These are phyloP conservation scores for Ochromonas danica DNA, from an alignment of 108 stramenopile genomes.

Conservation along the genomic window DNA sequence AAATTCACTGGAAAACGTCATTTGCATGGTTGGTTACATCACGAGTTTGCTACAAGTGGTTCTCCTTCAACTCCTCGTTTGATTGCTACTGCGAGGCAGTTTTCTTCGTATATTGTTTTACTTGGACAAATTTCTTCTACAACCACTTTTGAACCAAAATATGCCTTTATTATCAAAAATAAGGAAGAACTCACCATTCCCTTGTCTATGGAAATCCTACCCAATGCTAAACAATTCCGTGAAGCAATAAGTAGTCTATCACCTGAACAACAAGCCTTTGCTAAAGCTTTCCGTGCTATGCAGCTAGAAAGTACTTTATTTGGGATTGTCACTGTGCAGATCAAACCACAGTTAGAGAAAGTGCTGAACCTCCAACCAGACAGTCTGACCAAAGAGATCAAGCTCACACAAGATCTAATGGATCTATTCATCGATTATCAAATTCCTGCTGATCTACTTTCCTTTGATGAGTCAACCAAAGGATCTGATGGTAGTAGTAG, in stretches of 20 bases:
- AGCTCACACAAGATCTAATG: conserved; percentile 76
- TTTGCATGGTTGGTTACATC: not conserved
- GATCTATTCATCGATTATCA: conserved; percentile 74
- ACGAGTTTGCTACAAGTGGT: not conserved
- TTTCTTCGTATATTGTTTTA: conserved; percentile 4
- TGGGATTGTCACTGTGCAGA: conserved; percentile 70
- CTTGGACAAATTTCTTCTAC: conserved; percentile 68
- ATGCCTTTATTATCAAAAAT: conserved; percentile 76
- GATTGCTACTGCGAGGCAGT: not conserved
- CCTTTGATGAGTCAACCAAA: conserved; percentile 52
- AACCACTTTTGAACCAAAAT: conserved; percentile 65
- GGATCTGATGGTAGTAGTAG: no score
- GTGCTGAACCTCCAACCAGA: conserved; percentile 64
- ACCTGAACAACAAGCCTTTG: conserved; percentile 77
- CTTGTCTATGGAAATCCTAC: conserved; percentile 67
- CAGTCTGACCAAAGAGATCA: conserved; percentile 75
- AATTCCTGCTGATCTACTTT: conserved; percentile 74
- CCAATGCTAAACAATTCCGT: conserved; percentile 77
- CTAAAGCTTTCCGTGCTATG: conserved; percentile 70
- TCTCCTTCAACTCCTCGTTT: not conserved
- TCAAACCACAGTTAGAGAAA: conserved; percentile 78
- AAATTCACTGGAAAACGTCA: not conserved
- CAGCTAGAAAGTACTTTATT: conserved; percentile 75
- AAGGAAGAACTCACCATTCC: conserved; percentile 82
- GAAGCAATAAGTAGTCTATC: conserved; percentile 75